Conservation (phyloP, 1,284 basidiomycete species). For the Austroboletus rostrupii region DNA sequence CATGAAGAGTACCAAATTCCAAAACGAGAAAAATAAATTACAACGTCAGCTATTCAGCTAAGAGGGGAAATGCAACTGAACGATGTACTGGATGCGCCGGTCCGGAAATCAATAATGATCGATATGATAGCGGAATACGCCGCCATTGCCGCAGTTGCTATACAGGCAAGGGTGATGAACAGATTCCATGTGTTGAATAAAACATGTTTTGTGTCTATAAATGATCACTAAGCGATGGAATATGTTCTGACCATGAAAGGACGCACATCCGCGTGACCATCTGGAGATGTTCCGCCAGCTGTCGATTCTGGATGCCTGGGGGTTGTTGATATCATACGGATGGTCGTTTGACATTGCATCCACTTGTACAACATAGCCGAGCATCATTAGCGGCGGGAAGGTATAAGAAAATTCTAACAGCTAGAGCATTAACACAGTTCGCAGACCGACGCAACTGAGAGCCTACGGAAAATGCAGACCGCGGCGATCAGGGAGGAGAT, state of each 20-base stretch:
- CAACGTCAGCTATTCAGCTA: too few species aligned
- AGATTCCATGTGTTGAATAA: constrained; percentile 34
- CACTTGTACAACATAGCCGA: constrained; percentile 45
- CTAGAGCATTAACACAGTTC: constrained; percentile 17
- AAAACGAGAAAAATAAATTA: too few species aligned
- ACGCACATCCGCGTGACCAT: constrained; percentile 31
- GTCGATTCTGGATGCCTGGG: constrained; percentile 23
- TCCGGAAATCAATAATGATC: constrained; percentile 24
- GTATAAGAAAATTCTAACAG: constrained; percentile 53
- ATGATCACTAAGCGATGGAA: not conserved
- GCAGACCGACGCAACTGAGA: not conserved
- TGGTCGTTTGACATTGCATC: constrained; percentile 41
- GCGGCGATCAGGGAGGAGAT: constrained; percentile 54
- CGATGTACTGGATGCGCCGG: constrained; percentile 15
- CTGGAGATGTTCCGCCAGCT: constrained; percentile 20
- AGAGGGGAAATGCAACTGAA: constrained; percentile 30
- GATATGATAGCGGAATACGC: constrained; percentile 25
- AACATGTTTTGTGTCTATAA: constrained; percentile 18
- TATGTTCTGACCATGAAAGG: not conserved
- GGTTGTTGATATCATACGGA: constrained; percentile 33
- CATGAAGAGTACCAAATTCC: too few species aligned
- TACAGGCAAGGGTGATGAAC: constrained; percentile 32
- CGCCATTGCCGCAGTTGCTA: constrained; percentile 34
- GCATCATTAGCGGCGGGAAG: constrained; percentile 54
- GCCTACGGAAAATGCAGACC: constrained; percentile 53